phyloP scores from a whole-genome alignment of 352 stramenopile species.

The Globisporangium spiculum region DNA sequence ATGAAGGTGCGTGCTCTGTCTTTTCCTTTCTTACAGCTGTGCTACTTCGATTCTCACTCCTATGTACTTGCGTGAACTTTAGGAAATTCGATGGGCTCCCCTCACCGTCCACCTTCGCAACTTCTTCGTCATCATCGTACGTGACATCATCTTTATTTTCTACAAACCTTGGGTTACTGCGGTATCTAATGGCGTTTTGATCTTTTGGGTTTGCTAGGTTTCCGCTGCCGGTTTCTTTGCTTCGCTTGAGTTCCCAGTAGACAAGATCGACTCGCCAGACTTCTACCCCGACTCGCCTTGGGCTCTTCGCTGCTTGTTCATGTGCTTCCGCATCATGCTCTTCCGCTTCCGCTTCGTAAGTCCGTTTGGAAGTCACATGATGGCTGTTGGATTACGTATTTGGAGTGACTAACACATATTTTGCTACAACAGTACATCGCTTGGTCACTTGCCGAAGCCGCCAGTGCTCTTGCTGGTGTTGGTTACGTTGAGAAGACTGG shows the following conservation, averaged over 20 bases:
- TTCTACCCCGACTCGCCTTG: conserved; percentile 65
- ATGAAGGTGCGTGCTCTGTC: conserved; percentile 45
- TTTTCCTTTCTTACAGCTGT: neutral
- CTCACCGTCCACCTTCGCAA: conserved; percentile 69
- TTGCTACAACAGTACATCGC: conserved; percentile 63
- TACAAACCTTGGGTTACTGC: neutral
- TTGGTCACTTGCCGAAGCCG: conserved; percentile 80
- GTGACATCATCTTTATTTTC: conserved; percentile 8
- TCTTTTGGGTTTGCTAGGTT: conserved; percentile 27
- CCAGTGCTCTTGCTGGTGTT: conserved; percentile 69
- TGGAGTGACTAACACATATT: neutral
- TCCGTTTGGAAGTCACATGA: conserved; percentile 2
- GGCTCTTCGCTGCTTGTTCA: conserved; percentile 58
- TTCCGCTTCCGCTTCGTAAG: conserved; percentile 85
- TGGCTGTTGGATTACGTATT: conserved; percentile 1
- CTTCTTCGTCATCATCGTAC: conserved; percentile 68
- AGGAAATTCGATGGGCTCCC: conserved; percentile 62
- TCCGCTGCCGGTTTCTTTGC: conserved; percentile 67
- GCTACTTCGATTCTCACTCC: neutral
- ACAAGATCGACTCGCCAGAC: conserved; percentile 72
- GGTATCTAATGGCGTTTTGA: neutral
- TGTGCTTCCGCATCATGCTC: conserved; percentile 75
- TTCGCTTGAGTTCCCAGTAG: conserved; percentile 75
- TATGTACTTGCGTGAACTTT: neutral
- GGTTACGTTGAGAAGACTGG: conserved; percentile 74